Conservation (phyloP, 2,329 filamentous ascomycete genomes). For the Sarocladium brachiariae region DNA sequence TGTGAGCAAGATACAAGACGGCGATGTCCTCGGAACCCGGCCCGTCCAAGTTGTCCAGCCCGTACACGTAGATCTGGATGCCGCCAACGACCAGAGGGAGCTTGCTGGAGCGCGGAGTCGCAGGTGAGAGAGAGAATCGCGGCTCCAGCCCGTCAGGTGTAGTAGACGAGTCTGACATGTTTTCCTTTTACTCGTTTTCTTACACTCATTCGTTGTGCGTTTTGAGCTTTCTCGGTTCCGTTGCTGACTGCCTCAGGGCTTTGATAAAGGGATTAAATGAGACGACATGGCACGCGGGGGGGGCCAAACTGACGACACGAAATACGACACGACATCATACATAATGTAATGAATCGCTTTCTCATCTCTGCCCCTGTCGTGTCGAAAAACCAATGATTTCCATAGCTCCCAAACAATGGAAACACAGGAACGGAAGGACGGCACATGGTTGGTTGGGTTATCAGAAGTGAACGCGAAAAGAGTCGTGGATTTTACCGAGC, state of each 20-base stretch:
- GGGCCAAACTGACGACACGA: no score
- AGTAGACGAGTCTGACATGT: not conserved
- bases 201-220: not conserved
- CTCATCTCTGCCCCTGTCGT: no score
- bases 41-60: not conserved
- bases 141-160: constrained; percentile 4
- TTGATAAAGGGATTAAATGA: no score
- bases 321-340: no score
- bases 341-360: no score
- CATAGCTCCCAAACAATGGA: no score
- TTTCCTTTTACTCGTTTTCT: not conserved
- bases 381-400: no score
- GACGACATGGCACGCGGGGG: no score
- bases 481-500: no score
- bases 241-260: not conserved
- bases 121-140: constrained; percentile 6
- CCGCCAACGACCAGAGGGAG: constrained; percentile 4
- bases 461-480: no score
- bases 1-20: constrained; percentile 9
- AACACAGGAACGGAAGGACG: no score
- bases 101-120: constrained; percentile 9
- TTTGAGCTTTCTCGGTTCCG: not conserved
- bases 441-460: no score
- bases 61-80: constrained; percentile 7
- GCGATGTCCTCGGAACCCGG: not conserved